phyloP scores from a whole-genome alignment of 164 flowering plant genomes.

The Piper betle region DNA sequence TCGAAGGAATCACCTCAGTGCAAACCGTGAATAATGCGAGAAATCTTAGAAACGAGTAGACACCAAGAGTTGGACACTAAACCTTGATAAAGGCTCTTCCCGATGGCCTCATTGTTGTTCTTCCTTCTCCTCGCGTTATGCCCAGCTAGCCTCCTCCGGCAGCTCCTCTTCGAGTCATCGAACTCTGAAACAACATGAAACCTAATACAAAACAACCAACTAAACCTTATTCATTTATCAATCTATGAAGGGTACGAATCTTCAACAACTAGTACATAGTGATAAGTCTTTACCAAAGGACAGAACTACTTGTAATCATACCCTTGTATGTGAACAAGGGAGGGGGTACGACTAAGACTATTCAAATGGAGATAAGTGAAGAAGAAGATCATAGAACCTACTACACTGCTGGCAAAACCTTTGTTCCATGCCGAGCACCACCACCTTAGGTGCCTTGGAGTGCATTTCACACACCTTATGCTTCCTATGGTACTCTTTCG shows the following conservation, averaged over 20 bases:
- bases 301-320: too few relatives aligned
- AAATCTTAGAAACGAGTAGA: too few relatives aligned
- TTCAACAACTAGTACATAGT: not conserved
- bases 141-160: constrained; percentile 64
- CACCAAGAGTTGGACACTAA: too few relatives aligned
- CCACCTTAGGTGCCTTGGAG: constrained; percentile 59
- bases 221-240: not conserved
- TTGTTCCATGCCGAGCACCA: constrained; percentile 47
- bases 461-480: constrained; percentile 77
- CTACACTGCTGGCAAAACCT: constrained; percentile 83
- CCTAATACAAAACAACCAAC: constrained; percentile 17
- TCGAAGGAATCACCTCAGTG: too few relatives aligned
- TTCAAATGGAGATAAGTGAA: too few relatives aligned
- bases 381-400: constrained; percentile 27
- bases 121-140: constrained; percentile 71
- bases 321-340: too few relatives aligned
- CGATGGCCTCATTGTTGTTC: constrained; percentile 37
- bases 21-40: too few relatives aligned
- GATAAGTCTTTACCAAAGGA: not conserved
- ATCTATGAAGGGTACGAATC: not conserved
- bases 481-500: constrained; percentile 62
- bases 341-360: too few relatives aligned
- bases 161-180: constrained; percentile 69
- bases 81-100: constrained; percentile 39
- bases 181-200: constrained; percentile 66